phyloP scores from a whole-genome alignment of 2,329 filamentous ascomycete genomes.

The Cordyceps javanica region DNA sequence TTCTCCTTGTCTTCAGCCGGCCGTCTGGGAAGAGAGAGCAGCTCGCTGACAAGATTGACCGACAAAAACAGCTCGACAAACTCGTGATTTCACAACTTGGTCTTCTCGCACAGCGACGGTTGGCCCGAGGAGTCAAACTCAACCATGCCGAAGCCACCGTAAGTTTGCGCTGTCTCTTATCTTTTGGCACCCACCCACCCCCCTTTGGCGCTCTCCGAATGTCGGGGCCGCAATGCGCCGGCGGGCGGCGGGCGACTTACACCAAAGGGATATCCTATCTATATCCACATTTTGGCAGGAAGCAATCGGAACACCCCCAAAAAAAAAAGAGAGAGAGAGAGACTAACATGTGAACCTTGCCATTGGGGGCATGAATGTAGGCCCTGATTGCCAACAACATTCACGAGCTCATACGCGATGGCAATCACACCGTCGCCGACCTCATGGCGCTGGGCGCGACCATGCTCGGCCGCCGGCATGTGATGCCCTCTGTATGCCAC shows the following conservation, averaged over 20 bases:
- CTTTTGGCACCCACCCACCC: background rate
- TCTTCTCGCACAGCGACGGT: slow-evolving; percentile 75
- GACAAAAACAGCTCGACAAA: slow-evolving; percentile 72
- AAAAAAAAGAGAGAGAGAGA: background rate
- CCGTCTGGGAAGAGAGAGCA: background rate
- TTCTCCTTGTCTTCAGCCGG: background rate
- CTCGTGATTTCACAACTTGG: slow-evolving; percentile 87
- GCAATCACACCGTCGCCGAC: slow-evolving; percentile 82
- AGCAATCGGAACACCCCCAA: background rate
- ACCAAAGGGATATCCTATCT: background rate
- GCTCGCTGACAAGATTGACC: background rate
- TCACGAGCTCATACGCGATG: slow-evolving; percentile 97
- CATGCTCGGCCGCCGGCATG: slow-evolving; percentile 90
- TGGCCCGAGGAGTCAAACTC: slow-evolving; percentile 80
- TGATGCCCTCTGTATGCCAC: slow-evolving; percentile 72
- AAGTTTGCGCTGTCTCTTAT: slow-evolving; percentile 19
- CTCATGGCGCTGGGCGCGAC: slow-evolving; percentile 88
- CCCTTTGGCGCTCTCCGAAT: slow-evolving; percentile 4
- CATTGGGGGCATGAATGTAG: slow-evolving; percentile 32
- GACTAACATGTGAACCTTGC: slow-evolving; percentile 9
- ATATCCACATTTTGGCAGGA: background rate
- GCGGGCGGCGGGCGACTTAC: background rate
- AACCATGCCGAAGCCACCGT: slow-evolving; percentile 88
- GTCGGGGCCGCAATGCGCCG: background rate
- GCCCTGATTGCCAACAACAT: slow-evolving; percentile 81